A percentile compares a stretch with the other conserved stretches of the same genome.
phyloP scores from a whole-genome alignment of 2,329 filamentous ascomycete genomes.

The Emergomyces pasteurianus region DNA sequence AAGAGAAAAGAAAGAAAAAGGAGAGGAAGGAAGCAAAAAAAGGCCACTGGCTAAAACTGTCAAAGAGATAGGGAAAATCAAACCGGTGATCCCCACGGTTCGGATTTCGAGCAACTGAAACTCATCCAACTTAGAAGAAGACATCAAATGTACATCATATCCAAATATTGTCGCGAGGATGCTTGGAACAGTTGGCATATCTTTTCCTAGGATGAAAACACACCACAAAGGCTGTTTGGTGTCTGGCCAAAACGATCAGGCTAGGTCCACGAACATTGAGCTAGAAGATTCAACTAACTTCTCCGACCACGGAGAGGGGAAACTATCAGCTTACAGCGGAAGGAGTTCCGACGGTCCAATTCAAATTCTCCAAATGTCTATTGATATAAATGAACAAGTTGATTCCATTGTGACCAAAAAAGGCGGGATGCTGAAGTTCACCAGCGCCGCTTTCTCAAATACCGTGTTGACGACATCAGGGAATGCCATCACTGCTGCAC shows the following conservation, averaged over 20 bases:
- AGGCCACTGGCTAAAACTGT: too few species aligned
- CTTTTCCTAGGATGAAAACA: conserved; percentile 40
- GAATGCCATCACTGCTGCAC: conserved; percentile 42
- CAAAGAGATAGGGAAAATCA: too few species aligned
- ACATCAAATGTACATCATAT: not conserved
- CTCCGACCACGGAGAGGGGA: conserved; percentile 42
- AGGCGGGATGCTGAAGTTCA: conserved; percentile 47
- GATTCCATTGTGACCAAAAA: conserved; percentile 38
- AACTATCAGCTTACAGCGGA: too few species aligned
- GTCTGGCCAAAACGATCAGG: conserved; percentile 38
- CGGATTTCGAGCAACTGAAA: not conserved
- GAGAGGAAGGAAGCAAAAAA: too few species aligned
- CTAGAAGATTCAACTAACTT: conserved; percentile 33
- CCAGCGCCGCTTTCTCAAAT: conserved; percentile 48
- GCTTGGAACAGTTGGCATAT: conserved; percentile 48
- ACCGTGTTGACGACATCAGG: conserved; percentile 37
- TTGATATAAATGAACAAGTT: conserved; percentile 25
- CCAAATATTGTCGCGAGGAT: conserved; percentile 38
- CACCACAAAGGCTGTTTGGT: conserved; percentile 50
- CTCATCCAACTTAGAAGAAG: not conserved
- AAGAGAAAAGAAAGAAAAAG: too few species aligned
- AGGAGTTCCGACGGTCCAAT: conserved; percentile 48
- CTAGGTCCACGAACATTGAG: conserved; percentile 42
- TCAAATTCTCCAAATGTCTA: conserved; percentile 37
- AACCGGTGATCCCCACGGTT: not conserved